A percentile compares a stretch with the other conserved stretches of the same genome.
These are phyloP conservation scores for Xenosphaeropsis pyriputrescens DNA, from an alignment of 2,329 filamentous ascomycete species.

Conservation along the genomic window DNA sequence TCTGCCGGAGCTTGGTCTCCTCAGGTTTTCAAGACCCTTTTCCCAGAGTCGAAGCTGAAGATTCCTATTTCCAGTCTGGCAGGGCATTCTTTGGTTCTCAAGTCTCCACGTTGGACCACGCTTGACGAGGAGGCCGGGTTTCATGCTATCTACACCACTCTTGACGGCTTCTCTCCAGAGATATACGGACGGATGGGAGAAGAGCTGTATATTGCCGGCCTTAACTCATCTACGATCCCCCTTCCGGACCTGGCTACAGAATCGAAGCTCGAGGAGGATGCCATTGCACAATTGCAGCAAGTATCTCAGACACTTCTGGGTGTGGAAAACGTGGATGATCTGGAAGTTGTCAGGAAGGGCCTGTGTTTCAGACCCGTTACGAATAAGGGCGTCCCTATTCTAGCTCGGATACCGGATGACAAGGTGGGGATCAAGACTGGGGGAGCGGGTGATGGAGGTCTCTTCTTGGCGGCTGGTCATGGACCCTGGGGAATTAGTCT, in stretches of 20 bases:
- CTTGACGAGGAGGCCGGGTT: constrained; percentile 31
- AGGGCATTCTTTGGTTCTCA: constrained; percentile 58
- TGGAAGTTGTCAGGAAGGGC: constrained; percentile 48
- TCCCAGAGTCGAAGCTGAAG: constrained; percentile 34
- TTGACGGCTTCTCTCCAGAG: constrained; percentile 53
- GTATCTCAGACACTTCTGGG: constrained; percentile 33
- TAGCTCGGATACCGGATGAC: constrained; percentile 39
- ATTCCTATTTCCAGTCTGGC: constrained; percentile 49
- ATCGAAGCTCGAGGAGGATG: constrained; percentile 26
- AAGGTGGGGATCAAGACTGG: constrained; percentile 35
- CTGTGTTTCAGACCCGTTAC: constrained; percentile 65
- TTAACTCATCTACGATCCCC: constrained; percentile 46
- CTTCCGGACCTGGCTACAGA: constrained; percentile 42
- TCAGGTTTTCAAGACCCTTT: constrained; percentile 47
- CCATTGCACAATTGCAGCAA: constrained; percentile 32
- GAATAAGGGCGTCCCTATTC: constrained; percentile 44
- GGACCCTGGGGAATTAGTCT: constrained; percentile 61
- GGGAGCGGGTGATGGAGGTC: constrained; percentile 35
- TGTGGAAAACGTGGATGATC: constrained; percentile 23
- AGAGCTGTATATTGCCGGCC: constrained; percentile 58
- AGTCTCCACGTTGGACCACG: constrained; percentile 36
- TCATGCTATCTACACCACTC: constrained; percentile 55
- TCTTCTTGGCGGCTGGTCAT: constrained; percentile 59
- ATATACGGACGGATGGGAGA: constrained; percentile 52
- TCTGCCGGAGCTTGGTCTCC: constrained; percentile 60